Evolutionary conservation across 352 stramenopile species (phyloP).

Genomic region (Phytophthora hibernalis): DNA sequence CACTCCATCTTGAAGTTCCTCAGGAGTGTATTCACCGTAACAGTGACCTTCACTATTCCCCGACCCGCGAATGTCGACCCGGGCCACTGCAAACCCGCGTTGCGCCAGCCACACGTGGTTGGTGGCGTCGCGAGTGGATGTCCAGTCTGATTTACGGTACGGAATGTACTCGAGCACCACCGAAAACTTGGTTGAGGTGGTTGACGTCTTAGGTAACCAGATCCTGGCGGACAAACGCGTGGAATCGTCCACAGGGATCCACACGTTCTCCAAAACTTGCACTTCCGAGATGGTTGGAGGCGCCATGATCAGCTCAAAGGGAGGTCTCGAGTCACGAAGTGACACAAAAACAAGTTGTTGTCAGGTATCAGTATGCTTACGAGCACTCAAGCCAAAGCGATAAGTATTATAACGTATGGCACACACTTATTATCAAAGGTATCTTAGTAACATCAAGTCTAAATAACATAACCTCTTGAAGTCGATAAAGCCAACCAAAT

Average conservation of each 20-base stretch:
- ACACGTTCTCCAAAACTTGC: conserved; percentile 48
- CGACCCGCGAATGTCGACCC: conserved; percentile 57
- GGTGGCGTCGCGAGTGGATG: conserved; percentile 42
- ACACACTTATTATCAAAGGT: too few relatives aligned
- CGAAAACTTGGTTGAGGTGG: conserved; percentile 25
- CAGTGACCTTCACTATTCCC: conserved; percentile 57
- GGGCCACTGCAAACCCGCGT: conserved; percentile 50
- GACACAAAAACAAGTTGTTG: too few relatives aligned
- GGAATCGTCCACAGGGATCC: conserved; percentile 37
- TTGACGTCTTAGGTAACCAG: conserved; percentile 38
- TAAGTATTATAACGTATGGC: too few relatives aligned
- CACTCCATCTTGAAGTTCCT: conserved; percentile 57
- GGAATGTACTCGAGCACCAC: conserved; percentile 65
- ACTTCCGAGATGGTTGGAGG: conserved; percentile 8
- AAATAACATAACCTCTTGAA: too few relatives aligned
- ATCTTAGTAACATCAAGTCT: too few relatives aligned
- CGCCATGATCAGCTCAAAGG: neutral
- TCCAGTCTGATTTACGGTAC: conserved; percentile 63
- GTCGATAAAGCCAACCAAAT: too few relatives aligned
- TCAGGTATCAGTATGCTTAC: too few relatives aligned
- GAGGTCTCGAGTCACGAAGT: neutral
- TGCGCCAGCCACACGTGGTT: conserved; percentile 62
- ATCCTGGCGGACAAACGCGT: conserved; percentile 45
- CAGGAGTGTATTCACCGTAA: conserved; percentile 49
- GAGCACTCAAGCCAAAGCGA: too few relatives aligned